Percentiles rank a stretch among this genome's conserved stretches.
phyloP scores from a whole-genome alignment of 345 rosid genomes.

The Orychophragmus violaceus region DNA sequence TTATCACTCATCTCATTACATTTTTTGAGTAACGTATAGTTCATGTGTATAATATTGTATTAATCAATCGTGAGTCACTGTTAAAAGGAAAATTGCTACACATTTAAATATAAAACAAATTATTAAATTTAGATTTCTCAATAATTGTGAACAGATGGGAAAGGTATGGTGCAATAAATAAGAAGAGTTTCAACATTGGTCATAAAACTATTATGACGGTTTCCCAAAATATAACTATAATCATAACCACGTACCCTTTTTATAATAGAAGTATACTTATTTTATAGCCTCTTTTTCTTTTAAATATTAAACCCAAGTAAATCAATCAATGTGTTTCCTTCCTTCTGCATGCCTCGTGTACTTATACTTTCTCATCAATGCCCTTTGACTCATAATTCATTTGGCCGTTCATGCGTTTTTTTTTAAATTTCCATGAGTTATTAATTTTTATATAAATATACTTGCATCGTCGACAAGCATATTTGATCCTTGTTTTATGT shows the following conservation, averaged over 20 bases:
- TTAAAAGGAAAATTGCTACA: not conserved
- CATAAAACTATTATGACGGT: constrained; percentile 24
- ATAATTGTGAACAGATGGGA: constrained; percentile 23
- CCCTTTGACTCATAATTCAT: constrained; percentile 29
- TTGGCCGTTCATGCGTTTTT: constrained; percentile 26
- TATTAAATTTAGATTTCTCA: not conserved
- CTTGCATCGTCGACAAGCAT: constrained; percentile 13
- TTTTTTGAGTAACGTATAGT: constrained; percentile 10
- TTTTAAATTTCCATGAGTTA: not conserved
- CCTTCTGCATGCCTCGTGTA: constrained; percentile 23
- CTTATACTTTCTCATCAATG: constrained; percentile 29
- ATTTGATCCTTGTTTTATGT: not conserved
- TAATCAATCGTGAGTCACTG: not conserved
- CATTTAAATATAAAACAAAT: not conserved
- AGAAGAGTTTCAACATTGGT: constrained; percentile 20
- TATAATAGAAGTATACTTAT: not conserved
- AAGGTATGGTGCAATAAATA: constrained; percentile 27
- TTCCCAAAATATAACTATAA: constrained; percentile 27
- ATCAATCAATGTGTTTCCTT: constrained; percentile 20
- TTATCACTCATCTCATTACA: not conserved
- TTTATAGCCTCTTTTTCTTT: not conserved
- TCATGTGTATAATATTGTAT: not conserved
- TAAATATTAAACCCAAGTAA: not conserved
- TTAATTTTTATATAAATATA: not conserved
- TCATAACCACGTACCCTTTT: constrained; percentile 20